phyloP scores from a whole-genome alignment of 2,329 filamentous ascomycete genomes.

The Cyphellophora attinorum region DNA sequence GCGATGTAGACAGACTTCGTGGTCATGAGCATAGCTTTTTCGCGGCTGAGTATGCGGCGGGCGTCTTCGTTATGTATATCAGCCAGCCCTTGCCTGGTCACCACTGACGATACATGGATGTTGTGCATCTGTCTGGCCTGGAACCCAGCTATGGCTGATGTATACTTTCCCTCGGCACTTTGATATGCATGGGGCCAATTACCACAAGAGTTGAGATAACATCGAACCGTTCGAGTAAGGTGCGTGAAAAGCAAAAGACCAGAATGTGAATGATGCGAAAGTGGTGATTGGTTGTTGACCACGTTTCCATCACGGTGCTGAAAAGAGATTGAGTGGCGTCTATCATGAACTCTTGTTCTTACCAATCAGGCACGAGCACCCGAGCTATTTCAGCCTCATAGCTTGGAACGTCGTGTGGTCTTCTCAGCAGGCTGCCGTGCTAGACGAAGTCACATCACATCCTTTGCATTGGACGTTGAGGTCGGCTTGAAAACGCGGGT shows the following conservation, averaged over 20 bases:
- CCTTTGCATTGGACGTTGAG: too few species aligned
- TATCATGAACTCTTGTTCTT: background rate
- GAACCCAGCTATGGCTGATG: background rate
- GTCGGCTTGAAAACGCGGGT: too few species aligned
- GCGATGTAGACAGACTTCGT: background rate
- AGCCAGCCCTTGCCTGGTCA: background rate
- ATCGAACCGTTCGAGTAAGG: too few species aligned
- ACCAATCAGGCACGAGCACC: background rate
- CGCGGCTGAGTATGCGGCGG: background rate
- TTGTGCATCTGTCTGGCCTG: background rate
- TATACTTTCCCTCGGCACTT: background rate
- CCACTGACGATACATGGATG: background rate
- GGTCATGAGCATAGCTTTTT: background rate
- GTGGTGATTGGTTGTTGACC: background rate
- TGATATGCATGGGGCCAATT: too few species aligned
- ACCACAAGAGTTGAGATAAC: background rate
- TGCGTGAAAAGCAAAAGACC: too few species aligned
- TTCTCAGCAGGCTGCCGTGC: too few species aligned
- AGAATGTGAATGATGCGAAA: too few species aligned
- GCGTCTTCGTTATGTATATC: too few species aligned
- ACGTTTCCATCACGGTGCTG: background rate
- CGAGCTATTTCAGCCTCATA: background rate
- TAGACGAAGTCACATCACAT: too few species aligned
- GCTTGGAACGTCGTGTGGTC: too few species aligned
- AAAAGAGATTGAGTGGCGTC: background rate